Evolutionary conservation across 1,284 basidiomycete genomes (phyloP).

Genomic region (Tilletia indica): DNA sequence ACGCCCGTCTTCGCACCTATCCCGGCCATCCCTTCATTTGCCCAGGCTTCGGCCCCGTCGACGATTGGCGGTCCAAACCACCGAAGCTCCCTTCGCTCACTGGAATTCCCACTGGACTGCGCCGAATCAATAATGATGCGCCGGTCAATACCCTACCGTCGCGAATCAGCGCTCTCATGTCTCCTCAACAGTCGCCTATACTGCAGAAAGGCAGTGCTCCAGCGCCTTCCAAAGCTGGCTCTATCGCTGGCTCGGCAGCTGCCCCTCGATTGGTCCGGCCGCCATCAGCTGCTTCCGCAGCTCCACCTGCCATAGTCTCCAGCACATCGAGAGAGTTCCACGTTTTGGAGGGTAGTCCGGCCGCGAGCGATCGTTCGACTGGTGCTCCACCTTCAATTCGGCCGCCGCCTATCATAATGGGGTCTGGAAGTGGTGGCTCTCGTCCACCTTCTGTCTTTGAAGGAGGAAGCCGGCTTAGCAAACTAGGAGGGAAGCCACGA

Average conservation of each 20-base stretch:
- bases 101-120: background rate
- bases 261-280: background rate
- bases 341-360: background rate
- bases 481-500: no score
- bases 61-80: background rate
- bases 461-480: no score
- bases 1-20: background rate
- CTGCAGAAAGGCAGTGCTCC: background rate
- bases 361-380: no score
- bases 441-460: no score
- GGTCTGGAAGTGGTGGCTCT: no score
- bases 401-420: no score
- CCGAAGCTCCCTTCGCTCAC: background rate
- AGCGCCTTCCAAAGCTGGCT: background rate
- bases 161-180: background rate
- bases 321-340: slow-evolving; percentile 1
- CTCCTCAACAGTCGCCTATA: background rate
- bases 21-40: background rate
- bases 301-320: background rate
- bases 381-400: no score
- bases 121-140: background rate
- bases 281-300: background rate
- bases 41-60: background rate
- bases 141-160: background rate
- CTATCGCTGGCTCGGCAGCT: background rate